These are phyloP conservation scores for Glomus cerebriforme DNA, from an alignment of 192 early-diverging fungal species.

Conservation along the genomic window DNA sequence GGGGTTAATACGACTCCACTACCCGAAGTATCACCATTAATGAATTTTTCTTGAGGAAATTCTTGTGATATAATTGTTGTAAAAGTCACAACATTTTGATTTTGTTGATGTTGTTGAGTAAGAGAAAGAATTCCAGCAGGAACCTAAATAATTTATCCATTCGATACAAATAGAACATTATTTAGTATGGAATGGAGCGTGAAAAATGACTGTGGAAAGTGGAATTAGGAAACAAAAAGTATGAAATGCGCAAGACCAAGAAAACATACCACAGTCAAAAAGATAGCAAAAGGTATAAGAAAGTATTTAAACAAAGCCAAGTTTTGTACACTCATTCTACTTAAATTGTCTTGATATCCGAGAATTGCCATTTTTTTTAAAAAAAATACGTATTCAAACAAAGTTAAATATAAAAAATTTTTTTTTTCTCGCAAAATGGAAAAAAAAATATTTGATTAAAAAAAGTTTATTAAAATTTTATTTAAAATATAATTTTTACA, in stretches of 20 bases:
- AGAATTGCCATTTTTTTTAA: conserved; percentile 12
- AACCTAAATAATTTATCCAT: neutral
- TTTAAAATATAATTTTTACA: neutral
- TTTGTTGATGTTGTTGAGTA: neutral
- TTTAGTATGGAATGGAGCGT: neutral
- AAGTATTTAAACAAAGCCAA: neutral
- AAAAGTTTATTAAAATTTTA: neutral
- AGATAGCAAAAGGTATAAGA: conserved; percentile 5
- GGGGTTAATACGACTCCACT: conserved; percentile 1
- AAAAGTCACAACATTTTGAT: neutral
- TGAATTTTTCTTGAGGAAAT: neutral
- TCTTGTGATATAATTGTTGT: conserved; percentile 11
- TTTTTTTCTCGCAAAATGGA: neutral
- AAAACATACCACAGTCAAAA: conserved; percentile 12
- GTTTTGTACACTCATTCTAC: neutral
- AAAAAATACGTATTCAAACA: neutral
- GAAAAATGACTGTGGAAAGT: neutral
- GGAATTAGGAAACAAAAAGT: neutral
- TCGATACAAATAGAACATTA: neutral
- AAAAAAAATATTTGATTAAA: neutral
- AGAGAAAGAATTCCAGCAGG: conserved; percentile 9
- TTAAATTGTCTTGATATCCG: conserved; percentile 1
- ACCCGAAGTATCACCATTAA: neutral
- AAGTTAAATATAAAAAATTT: conserved; percentile 9
- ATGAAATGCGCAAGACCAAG: neutral